Percentiles rank a stretch among this genome's conserved stretches.
Conservation (phyloP, 345 rosid genomes). For the Eucalyptus virginea region DNA sequence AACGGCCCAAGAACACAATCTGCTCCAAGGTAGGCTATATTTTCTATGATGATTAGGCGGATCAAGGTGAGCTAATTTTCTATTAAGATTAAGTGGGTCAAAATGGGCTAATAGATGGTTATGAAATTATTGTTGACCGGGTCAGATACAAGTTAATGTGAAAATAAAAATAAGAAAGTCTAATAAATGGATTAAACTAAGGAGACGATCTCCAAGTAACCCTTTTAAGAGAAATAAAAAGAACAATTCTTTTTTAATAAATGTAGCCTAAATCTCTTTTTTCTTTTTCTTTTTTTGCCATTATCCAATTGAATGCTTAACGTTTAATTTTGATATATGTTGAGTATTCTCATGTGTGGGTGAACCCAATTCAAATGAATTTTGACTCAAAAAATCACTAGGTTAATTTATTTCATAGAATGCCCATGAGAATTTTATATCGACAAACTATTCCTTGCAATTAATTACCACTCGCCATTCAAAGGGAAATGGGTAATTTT, state of each 20-base stretch:
- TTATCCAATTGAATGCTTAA: not conserved
- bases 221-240: not conserved
- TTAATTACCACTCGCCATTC: not conserved
- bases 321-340: not conserved
- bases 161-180: not conserved
- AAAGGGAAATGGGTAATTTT: not conserved
- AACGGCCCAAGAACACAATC: not conserved
- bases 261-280: not conserved
- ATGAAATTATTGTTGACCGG: not conserved
- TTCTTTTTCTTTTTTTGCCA: not conserved
- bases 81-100: not conserved
- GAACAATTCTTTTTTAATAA: not conserved
- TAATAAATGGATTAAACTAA: not conserved
- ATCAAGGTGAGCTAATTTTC: not conserved
- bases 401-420: not conserved
- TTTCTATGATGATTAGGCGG: not conserved
- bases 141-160: not conserved
- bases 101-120: not conserved
- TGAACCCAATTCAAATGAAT: not conserved
- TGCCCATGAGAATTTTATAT: not conserved
- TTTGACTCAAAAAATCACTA: not conserved
- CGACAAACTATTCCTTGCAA: not conserved
- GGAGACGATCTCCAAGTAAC: not conserved
- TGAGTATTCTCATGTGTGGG: fast-evolving
- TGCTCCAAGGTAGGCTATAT: not conserved